These are phyloP conservation scores for Euryodendron excelsum DNA, from an alignment of 148 eudicot genomes.

Conservation along the genomic window DNA sequence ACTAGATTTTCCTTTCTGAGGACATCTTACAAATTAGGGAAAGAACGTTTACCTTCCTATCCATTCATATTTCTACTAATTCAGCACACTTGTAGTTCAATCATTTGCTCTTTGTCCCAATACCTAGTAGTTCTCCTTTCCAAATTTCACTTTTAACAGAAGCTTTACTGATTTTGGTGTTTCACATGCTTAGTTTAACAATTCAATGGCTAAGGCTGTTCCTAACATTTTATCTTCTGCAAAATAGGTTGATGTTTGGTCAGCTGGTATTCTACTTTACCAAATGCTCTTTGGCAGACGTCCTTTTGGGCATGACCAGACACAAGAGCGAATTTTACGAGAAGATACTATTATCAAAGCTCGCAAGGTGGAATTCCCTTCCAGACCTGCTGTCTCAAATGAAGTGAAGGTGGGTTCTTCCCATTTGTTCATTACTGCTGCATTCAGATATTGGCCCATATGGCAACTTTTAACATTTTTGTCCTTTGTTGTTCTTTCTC, in stretches of 20 bases:
- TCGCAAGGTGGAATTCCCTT: slow-evolving; percentile 93
- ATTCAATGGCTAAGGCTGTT: neutral
- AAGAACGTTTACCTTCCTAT: neutral
- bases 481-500: neutral
- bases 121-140: neutral
- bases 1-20: neutral
- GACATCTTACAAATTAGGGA: neutral
- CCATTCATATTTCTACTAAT: neutral
- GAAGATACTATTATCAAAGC: slow-evolving; percentile 98
- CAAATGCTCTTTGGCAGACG: slow-evolving; percentile 98
- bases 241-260: slow-evolving; percentile 97
- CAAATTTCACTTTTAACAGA: neutral
- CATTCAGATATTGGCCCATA: neutral
- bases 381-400: slow-evolving; percentile 82
- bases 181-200: neutral
- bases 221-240: slow-evolving; percentile 2
- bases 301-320: slow-evolving; percentile 97
- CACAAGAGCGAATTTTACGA: slow-evolving; percentile 91
- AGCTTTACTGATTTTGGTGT: neutral
- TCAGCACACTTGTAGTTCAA: neutral
- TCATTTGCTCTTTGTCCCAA: neutral
- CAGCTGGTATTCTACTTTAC: slow-evolving; percentile 89
- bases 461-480: neutral
- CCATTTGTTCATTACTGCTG: neutral
- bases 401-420: slow-evolving; percentile 77